A percentile compares a stretch with the other conserved stretches of the same genome.
phyloP scores from a whole-genome alignment of 2,329 filamentous ascomycete genomes.

The Aspergillus spinulosporus region DNA sequence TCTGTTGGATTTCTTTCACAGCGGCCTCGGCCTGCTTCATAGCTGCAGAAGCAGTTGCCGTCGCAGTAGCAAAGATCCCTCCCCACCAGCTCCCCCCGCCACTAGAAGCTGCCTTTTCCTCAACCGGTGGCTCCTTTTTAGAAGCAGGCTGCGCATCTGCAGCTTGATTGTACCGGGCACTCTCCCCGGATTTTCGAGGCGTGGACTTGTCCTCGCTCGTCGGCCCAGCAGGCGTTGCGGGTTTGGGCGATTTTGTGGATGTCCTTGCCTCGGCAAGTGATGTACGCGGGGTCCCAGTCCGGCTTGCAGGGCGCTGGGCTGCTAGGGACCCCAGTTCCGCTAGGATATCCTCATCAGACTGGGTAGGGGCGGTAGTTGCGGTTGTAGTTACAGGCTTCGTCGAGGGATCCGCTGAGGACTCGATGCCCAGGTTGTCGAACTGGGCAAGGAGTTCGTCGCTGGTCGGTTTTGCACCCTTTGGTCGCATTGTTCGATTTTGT shows the following conservation, averaged over 20 bases:
- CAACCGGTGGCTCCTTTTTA: conserved; percentile 34
- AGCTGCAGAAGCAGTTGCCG: conserved; percentile 68
- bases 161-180: conserved; percentile 69
- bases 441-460: conserved; percentile 53
- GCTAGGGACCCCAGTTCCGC: conserved; percentile 84
- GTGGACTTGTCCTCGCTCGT: conserved; percentile 65
- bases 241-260: conserved; percentile 57
- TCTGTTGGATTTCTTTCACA: conserved; percentile 92
- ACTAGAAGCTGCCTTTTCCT: conserved; percentile 43
- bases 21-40: conserved; percentile 90
- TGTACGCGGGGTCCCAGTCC: conserved; percentile 78
- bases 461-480: conserved; percentile 43
- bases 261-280: conserved; percentile 50
- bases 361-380: conserved; percentile 23
- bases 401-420: conserved; percentile 32
- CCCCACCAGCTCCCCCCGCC: conserved; percentile 89
- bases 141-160: conserved; percentile 45
- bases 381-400: conserved; percentile 30
- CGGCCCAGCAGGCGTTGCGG: conserved; percentile 51
- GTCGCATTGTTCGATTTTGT: conserved; percentile 31
- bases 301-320: conserved; percentile 65
- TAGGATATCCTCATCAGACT: conserved; percentile 70
- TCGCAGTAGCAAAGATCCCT: conserved; percentile 77
- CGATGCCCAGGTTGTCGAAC: conserved; percentile 49
- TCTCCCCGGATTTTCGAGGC: conserved; percentile 74